phyloP scores from a whole-genome alignment of 441 rosid genomes.

The Corymbia citriodora region DNA sequence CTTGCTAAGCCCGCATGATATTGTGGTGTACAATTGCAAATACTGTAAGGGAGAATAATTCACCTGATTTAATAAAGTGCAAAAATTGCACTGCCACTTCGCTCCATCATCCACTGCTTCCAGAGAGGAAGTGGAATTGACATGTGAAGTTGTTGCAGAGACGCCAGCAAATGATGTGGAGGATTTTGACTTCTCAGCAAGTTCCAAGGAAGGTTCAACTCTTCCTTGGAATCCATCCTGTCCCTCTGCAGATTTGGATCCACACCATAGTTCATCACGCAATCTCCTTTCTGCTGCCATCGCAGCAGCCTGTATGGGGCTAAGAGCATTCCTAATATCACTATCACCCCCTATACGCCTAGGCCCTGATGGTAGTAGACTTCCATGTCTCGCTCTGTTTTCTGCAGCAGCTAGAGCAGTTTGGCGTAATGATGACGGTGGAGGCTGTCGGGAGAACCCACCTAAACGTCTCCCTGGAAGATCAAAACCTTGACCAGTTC shows the following conservation, averaged over 20 bases:
- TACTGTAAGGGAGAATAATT: background rate
- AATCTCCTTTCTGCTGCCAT: background rate
- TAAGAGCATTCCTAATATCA: background rate
- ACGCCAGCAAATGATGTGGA: background rate
- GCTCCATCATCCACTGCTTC: conserved; percentile 1
- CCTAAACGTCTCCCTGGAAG: conserved; percentile 3
- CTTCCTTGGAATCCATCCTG: background rate
- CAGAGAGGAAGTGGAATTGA: background rate
- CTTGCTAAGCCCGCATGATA: background rate
- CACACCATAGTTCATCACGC: background rate
- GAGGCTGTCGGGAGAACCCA: conserved; percentile 1
- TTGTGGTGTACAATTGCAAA: background rate
- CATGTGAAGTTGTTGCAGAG: background rate
- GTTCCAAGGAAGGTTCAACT: conserved; percentile 3
- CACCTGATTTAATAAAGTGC: conserved; percentile 8
- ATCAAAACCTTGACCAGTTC: conserved; percentile 1
- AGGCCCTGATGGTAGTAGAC: background rate
- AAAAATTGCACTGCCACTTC: conserved; percentile 8
- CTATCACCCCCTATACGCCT: background rate
- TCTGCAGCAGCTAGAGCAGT: background rate
- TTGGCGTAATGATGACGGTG: background rate
- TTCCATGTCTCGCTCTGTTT: background rate
- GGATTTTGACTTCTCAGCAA: background rate
- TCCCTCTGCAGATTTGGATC: background rate
- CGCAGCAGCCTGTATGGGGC: background rate